Percentiles rank a stretch among this genome's conserved stretches.
Conservation (phyloP, 208 protist species). For the Tritrichomonas foetus region DNA sequence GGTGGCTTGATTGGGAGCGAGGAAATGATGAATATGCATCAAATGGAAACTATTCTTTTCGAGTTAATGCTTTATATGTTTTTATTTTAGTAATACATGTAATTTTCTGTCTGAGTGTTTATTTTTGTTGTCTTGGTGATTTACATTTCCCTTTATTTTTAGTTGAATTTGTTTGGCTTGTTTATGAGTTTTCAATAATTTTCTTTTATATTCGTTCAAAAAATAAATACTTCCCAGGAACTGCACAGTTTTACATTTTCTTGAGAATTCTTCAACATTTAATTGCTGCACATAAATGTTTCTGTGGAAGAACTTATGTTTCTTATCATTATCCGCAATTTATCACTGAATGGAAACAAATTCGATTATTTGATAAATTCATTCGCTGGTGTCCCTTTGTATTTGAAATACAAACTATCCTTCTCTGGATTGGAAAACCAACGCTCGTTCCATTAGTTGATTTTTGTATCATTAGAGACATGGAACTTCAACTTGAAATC, state of each 20-base stretch:
- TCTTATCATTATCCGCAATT: not conserved
- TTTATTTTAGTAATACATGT: not conserved
- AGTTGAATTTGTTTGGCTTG: not conserved
- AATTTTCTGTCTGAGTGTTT: not conserved
- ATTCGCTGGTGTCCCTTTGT: not conserved
- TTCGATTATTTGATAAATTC: not conserved
- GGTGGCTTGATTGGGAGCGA: not conserved
- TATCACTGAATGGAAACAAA: not conserved
- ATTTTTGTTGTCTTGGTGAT: conserved; percentile 1
- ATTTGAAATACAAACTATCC: not conserved
- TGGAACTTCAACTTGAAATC: not conserved
- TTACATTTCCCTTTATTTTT: not conserved
- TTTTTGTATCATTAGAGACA: not conserved
- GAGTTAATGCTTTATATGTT: not conserved
- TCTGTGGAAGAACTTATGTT: not conserved
- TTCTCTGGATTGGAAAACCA: not conserved
- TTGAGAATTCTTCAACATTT: not conserved
- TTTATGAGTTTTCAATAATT: not conserved
- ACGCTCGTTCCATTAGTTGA: not conserved
- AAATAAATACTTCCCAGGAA: not conserved
- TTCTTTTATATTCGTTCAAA: not conserved
- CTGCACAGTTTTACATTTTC: not conserved
- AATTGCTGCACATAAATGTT: not conserved
- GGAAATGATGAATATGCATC: too few relatives aligned
- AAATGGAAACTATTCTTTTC: not conserved